Evolutionary conservation across 768 basidiomycete genomes (phyloP), one percentile per base, ranked within the genome.

Genomic region (Tricholoma sp.): DNA sequence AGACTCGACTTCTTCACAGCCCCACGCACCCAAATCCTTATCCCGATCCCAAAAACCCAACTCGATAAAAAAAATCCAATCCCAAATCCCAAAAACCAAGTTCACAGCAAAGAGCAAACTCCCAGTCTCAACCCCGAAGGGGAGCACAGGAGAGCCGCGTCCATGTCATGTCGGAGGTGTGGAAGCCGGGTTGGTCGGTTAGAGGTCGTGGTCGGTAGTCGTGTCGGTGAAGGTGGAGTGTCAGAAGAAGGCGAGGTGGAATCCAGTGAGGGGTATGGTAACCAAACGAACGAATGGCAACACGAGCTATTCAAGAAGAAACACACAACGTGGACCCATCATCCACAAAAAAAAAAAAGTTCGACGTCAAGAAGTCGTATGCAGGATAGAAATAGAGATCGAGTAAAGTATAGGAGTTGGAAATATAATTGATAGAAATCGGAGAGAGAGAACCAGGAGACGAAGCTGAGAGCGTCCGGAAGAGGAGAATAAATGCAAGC

Each of bases 81-180:
- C 31, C 31, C 3, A 29, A 54, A 50, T 12, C 24, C 14, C 24
- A 24, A 24, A 16, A 47, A 24, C 46, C 46, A 19, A 43, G 10
- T 18, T 43, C 41, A 43, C 47, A 50, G n/a, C n/a, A 50, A 50
- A 50, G n/a, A 50, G 47, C 47, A 5, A 49, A 49, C 14, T 16
- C 16, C n/a, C 27, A 12, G 27, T 50, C 53, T 54, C 53, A 54
- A 54, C 53, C 53, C 53, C 53, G 41, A 43, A 32, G 39, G 41
- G 53, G 53, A 54, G 53, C 53, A 54, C 53, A 54, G 41, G 32
- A 35, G 53, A 45, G 41, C 53, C 39, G 41, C 24, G 7, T 27
- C 39, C 18, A 52, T 21, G 27, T 9, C 41, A n/a, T 54, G 31
- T 18, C 22, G 10, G 7, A 53, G 53, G 35, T 5, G 37, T 29